A percentile compares a stretch with the other conserved stretches of the same genome.
phyloP scores from a whole-genome alignment of 768 basidiomycete species.

The Macrolepiota albuminosa region DNA sequence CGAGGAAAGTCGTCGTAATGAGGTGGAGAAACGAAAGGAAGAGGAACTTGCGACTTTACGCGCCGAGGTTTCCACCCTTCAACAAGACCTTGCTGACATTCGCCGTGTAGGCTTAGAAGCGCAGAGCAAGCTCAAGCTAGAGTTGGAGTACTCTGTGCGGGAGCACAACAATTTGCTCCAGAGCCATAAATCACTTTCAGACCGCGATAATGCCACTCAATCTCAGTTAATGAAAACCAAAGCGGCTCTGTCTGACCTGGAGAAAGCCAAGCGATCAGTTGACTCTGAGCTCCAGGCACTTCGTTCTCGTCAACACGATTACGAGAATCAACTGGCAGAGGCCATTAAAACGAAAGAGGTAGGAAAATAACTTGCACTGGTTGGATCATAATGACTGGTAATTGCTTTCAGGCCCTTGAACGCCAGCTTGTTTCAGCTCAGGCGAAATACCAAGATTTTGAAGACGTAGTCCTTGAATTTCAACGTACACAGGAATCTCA shows the following conservation, averaged over 20 bases:
- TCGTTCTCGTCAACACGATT: constrained; percentile 64
- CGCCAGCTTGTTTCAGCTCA: constrained; percentile 71
- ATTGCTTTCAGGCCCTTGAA: constrained; percentile 55
- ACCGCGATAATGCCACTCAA: constrained; percentile 51
- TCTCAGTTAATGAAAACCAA: constrained; percentile 46
- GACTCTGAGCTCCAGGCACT: constrained; percentile 72
- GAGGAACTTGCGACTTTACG: constrained; percentile 75
- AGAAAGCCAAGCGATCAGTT: constrained; percentile 60
- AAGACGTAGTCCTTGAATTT: constrained; percentile 80
- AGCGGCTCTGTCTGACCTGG: constrained; percentile 47
- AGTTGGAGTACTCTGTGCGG: constrained; percentile 59
- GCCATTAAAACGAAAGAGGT: constrained; percentile 72
- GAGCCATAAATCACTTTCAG: constrained; percentile 61
- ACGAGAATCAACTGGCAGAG: constrained; percentile 60
- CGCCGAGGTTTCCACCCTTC: constrained; percentile 51
- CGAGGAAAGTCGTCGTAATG: constrained; percentile 78
- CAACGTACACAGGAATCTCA: constrained; percentile 79
- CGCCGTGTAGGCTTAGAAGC: constrained; percentile 57
- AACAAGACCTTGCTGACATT: constrained; percentile 62
- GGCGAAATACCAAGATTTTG: constrained; percentile 77
- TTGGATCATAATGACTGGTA: constrained; percentile 3
- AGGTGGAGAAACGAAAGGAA: constrained; percentile 86
- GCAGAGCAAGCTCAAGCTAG: constrained; percentile 71
- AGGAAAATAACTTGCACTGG: constrained; percentile 14
- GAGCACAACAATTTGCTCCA: constrained; percentile 58